These are phyloP conservation scores for Cordyceps cicadae DNA, from an alignment of 2,329 filamentous ascomycete genomes.

Conservation along the genomic window DNA sequence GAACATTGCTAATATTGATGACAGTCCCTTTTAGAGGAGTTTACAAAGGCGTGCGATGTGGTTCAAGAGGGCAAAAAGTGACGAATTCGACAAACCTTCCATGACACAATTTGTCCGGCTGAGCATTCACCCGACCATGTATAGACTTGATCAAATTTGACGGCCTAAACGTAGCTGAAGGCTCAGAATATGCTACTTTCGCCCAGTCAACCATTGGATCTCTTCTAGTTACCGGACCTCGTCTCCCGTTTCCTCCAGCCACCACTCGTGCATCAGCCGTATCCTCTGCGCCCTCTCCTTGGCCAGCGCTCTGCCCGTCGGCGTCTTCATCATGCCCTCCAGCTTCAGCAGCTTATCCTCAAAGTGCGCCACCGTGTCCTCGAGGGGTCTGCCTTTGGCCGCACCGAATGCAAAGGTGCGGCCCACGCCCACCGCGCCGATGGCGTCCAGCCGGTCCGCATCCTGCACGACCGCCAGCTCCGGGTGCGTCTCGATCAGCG, in stretches of 20 bases:
- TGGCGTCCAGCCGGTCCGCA: constrained; percentile 83
- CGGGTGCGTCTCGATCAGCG: constrained; percentile 56
- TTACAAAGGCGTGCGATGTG: neutral
- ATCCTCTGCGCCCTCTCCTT: constrained; percentile 45
- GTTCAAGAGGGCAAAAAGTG: neutral
- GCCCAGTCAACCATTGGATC: too few species aligned
- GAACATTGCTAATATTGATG: neutral
- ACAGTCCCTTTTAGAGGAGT: neutral
- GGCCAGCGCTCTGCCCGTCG: constrained; percentile 44
- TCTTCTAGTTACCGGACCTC: neutral
- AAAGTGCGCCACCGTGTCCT: constrained; percentile 64
- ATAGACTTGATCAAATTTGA: neutral
- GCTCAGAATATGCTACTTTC: too few species aligned
- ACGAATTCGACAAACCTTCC: neutral
- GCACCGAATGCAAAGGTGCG: constrained; percentile 59
- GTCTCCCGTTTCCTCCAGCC: constrained; percentile 40
- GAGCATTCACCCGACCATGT: neutral
- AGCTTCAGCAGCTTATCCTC: constrained; percentile 64
- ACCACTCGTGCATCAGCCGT: constrained; percentile 48
- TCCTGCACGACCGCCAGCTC: constrained; percentile 72
- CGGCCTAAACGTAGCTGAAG: too few species aligned
- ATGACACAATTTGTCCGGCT: neutral
- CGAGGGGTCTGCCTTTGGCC: constrained; percentile 51
- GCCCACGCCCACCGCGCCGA: constrained; percentile 78
- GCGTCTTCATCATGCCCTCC: constrained; percentile 57